Percentiles rank a stretch among this genome's conserved stretches.
phyloP scores from a whole-genome alignment of 306 rosid species.

The Canavalia ensiformis region DNA sequence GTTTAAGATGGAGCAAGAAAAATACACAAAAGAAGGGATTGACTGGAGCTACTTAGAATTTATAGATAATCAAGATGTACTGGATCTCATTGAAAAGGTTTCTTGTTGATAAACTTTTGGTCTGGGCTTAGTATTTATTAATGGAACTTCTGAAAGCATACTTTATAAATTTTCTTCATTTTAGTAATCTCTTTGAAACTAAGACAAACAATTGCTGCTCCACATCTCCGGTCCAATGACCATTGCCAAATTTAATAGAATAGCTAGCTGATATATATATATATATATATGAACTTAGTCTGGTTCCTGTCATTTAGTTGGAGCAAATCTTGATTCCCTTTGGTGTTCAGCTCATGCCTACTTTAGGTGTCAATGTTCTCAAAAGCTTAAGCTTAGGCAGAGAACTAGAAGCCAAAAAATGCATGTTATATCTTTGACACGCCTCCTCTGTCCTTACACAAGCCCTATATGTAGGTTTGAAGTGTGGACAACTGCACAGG shows the following conservation, averaged over 20 bases:
- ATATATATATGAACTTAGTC: too few species aligned
- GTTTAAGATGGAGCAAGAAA: conserved; percentile 96
- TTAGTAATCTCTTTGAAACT: conserved; percentile 27
- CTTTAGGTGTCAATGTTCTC: not conserved
- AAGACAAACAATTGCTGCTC: conserved; percentile 32
- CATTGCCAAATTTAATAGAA: conserved; percentile 4
- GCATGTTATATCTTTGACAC: not conserved
- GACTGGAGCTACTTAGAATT: conserved; percentile 93
- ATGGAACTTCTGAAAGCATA: conserved; percentile 2
- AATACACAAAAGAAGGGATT: conserved; percentile 81
- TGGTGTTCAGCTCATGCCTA: conserved; percentile 26
- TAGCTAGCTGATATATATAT: conserved; percentile 31
- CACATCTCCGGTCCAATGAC: conserved; percentile 38
- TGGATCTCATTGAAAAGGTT: conserved; percentile 97
- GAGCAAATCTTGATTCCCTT: conserved; percentile 18
- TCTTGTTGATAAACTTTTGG: conserved; percentile 31
- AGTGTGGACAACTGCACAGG: too few species aligned
- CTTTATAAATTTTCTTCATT: conserved; percentile 10
- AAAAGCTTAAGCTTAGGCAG: conserved; percentile 10
- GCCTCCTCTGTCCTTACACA: not conserved
- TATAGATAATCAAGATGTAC: conserved; percentile 88
- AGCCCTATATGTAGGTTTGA: not conserved
- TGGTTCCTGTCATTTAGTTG: conserved; percentile 21
- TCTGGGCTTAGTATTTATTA: conserved; percentile 24
- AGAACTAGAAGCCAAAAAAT: not conserved